A percentile compares a stretch with the other conserved stretches of the same genome.
Evolutionary conservation across 148 eudicot genomes (phyloP).

Genomic region (Pharnaceum exiguum): DNA sequence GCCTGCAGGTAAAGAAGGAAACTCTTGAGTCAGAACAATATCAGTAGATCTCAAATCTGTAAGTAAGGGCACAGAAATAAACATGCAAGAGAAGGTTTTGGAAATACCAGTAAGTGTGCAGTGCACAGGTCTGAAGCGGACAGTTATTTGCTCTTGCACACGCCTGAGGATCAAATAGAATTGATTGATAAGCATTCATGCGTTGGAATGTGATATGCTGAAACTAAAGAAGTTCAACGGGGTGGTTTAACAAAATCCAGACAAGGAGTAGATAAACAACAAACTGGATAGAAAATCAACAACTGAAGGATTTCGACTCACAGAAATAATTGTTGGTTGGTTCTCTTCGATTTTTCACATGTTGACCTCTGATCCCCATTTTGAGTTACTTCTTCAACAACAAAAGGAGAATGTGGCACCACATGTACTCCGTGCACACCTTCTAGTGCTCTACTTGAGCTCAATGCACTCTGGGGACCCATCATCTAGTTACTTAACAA

Average conservation of each 20-base stretch:
- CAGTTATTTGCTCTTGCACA: conserved; percentile 79
- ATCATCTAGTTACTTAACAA: conserved; percentile 48
- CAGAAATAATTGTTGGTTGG: conserved; percentile 39
- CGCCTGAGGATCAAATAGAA: conserved; percentile 35
- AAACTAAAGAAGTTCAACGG: too few species aligned
- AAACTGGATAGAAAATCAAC: not conserved
- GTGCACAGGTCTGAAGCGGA: conserved; percentile 69
- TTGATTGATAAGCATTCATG: not conserved
- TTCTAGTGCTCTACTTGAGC: conserved; percentile 45
- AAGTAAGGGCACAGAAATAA: not conserved
- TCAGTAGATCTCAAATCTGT: not conserved
- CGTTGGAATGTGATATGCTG: not conserved
- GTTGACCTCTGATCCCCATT: conserved; percentile 38
- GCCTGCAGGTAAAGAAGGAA: conserved; percentile 38
- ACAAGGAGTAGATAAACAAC: not conserved
- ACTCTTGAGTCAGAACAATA: not conserved
- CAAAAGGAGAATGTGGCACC: conserved; percentile 70
- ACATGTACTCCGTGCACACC: conserved; percentile 85
- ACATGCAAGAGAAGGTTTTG: not conserved
- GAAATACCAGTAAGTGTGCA: conserved; percentile 54
- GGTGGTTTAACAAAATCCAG: not conserved
- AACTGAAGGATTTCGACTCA: conserved; percentile 29
- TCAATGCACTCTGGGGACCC: conserved; percentile 54
- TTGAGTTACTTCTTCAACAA: conserved; percentile 56
- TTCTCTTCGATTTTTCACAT: conserved; percentile 24